Percentiles rank a stretch among this genome's conserved stretches.
These are phyloP conservation scores for Barnettozyma populi DNA, from an alignment of 805 yeast genomes.

Conservation along the genomic window DNA sequence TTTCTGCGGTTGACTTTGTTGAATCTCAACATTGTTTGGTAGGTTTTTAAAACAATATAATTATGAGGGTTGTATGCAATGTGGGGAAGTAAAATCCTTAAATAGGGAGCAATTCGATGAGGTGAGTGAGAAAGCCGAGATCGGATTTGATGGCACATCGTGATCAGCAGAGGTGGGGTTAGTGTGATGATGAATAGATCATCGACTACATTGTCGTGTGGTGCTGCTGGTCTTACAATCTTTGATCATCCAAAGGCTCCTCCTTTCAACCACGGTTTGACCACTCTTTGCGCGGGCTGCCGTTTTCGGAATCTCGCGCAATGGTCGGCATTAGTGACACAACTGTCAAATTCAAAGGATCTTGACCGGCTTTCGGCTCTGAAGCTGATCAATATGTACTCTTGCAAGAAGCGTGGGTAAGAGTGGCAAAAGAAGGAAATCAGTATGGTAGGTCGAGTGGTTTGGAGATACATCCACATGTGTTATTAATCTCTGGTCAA, in stretches of 20 bases:
- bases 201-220: not conserved
- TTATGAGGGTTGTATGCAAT: not conserved
- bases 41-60: no score
- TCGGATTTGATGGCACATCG: not conserved
- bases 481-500: no score
- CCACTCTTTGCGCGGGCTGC: conserved; percentile 1
- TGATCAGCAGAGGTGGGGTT: not conserved
- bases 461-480: no score
- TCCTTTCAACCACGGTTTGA: not conserved
- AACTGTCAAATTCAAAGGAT: not conserved
- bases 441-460: no score
- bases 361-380: no score
- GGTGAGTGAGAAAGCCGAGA: not conserved
- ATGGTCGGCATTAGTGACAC: not conserved
- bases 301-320: conserved; percentile 1
- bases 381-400: no score
- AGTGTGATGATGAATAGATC: not conserved
- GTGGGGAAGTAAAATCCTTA: not conserved
- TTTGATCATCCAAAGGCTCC: not conserved
- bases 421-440: no score
- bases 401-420: no score
- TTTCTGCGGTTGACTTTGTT: not conserved
- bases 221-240: not conserved
- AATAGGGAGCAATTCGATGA: not conserved
- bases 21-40: not conserved